Conservation (phyloP, 768 basidiomycete species). For the Fibroporia radiculosa region DNA sequence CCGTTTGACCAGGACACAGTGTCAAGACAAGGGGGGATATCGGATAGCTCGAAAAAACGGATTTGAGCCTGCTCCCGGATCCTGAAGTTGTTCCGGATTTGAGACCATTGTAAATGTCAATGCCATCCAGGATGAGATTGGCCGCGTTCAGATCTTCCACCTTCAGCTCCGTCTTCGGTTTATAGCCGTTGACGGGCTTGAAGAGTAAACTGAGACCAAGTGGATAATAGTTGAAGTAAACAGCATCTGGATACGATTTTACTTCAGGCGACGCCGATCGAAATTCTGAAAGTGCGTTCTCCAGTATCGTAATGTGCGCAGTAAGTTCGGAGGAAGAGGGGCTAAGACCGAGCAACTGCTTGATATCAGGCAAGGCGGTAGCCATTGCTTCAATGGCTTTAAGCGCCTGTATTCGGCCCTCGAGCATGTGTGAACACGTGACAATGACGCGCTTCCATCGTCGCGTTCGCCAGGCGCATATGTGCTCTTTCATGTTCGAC, state of each 20-base stretch:
- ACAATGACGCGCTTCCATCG: no score
- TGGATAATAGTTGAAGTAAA: slow-evolving; percentile 79
- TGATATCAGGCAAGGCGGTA: slow-evolving; percentile 9
- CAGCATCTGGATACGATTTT: slow-evolving; percentile 73
- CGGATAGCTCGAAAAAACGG: slow-evolving; percentile 52
- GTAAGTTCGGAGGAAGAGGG: slow-evolving; percentile 40
- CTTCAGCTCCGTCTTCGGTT: slow-evolving; percentile 38
- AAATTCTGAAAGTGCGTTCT: slow-evolving; percentile 14
- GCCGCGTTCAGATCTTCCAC: slow-evolving; percentile 42
- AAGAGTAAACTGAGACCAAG: slow-evolving; percentile 82
- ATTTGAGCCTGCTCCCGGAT: slow-evolving; percentile 29
- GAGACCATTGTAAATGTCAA: slow-evolving; percentile 74
- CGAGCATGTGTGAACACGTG: no score
- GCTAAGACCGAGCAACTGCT: slow-evolving; percentile 41
- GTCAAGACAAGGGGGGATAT: slow-evolving; percentile 42
- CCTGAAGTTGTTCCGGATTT: slow-evolving; percentile 21
- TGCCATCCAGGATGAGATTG: slow-evolving; percentile 51
- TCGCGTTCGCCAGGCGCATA: no score
- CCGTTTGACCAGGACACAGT: slow-evolving; percentile 20
- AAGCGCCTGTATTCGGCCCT: no score
- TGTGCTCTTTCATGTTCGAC: neutral
- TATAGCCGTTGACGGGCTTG: slow-evolving; percentile 57
- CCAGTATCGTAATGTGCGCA: slow-evolving; percentile 32
- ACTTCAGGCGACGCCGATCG: slow-evolving; percentile 43
- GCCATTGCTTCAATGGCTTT: no score